Base-by-base conservation (phyloP, 257 asterid genomes). In the Parsonsia alboflavescens region DNA sequence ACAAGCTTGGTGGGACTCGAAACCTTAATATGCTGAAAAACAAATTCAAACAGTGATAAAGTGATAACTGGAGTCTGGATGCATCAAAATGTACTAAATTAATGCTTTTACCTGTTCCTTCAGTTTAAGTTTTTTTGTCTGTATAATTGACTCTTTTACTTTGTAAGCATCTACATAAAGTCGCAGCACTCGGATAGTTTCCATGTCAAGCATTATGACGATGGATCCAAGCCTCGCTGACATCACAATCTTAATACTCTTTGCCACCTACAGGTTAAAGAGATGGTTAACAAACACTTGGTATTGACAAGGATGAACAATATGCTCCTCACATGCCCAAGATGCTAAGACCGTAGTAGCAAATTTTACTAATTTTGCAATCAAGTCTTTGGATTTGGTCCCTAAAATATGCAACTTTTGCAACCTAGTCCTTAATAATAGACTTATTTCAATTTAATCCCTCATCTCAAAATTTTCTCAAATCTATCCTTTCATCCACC, bases 121-220 rank as follows among this genome's bases (percentile, higher is more conserved):
- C 83, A 88, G 84, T 81, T 92, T 94, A 74, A 89, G 77, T 84
- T 50, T 85, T 72, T 80, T 81, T 15, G 94, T 90, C 76, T 50
- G 86, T 42, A 91, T 83, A 79, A 94, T 89, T 59, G 98, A 85
- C 48, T 86, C 84, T 83, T 89, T 92, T 22, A 94, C 97, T 52
- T 77, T 82, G 79, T 81, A 66, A 26, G 93, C 95, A 83, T 92
- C 89, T 68, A 92, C 68, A 66, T 79, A 65, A 48, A 94, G 92
- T 19, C 84, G 88, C 73, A 96, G 87, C 24, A 82, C 91, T 70
- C 82, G 84, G 74, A 93, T 87, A 56, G 77, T 81, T 81, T 80
- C 85, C 93, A 82, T 80, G 81, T 94, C 97, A 72, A 94, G 97
- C 61, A 90, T 83, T 53, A 94, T 82, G 73, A 86, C 83, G 65